These are phyloP conservation scores for Neofusicoccum parvum DNA, from an alignment of 2,329 filamentous ascomycete species.

Conservation along the genomic window DNA sequence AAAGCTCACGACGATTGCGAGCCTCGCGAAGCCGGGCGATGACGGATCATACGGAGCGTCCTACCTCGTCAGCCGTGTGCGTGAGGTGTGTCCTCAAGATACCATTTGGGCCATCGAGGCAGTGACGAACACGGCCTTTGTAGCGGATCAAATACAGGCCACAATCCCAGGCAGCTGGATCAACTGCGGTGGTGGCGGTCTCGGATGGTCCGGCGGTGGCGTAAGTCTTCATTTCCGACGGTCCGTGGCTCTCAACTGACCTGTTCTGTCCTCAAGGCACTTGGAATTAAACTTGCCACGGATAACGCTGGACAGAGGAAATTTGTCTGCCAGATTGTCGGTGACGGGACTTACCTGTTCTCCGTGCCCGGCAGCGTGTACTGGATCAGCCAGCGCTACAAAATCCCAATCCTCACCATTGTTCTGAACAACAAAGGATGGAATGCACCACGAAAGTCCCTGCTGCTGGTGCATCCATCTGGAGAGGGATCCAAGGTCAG, in stretches of 20 bases:
- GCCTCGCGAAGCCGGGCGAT: conserved; percentile 58
- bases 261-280: conserved; percentile 40
- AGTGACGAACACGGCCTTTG: conserved; percentile 69
- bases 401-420: conserved; percentile 67
- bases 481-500: conserved; percentile 63
- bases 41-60: conserved; percentile 65
- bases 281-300: conserved; percentile 75
- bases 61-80: conserved; percentile 59
- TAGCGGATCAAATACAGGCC: conserved; percentile 71
- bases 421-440: conserved; percentile 72
- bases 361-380: conserved; percentile 66
- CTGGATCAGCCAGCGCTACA: conserved; percentile 68
- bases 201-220: conserved; percentile 78
- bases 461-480: conserved; percentile 67
- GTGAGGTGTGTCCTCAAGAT: conserved; percentile 60
- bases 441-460: conserved; percentile 65
- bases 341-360: conserved; percentile 70
- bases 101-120: conserved; percentile 79
- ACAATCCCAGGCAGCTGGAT: conserved; percentile 73
- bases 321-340: conserved; percentile 56
- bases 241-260: neutral
- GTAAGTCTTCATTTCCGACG: conserved; percentile 25
- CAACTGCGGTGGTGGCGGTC: conserved; percentile 78
- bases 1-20: conserved; percentile 63
- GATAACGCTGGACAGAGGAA: conserved; percentile 47